A percentile compares a stretch with the other conserved stretches of the same genome.
These are phyloP conservation scores for Septoria linicola DNA, from an alignment of 2,329 filamentous ascomycete genomes.

Conservation along the genomic window DNA sequence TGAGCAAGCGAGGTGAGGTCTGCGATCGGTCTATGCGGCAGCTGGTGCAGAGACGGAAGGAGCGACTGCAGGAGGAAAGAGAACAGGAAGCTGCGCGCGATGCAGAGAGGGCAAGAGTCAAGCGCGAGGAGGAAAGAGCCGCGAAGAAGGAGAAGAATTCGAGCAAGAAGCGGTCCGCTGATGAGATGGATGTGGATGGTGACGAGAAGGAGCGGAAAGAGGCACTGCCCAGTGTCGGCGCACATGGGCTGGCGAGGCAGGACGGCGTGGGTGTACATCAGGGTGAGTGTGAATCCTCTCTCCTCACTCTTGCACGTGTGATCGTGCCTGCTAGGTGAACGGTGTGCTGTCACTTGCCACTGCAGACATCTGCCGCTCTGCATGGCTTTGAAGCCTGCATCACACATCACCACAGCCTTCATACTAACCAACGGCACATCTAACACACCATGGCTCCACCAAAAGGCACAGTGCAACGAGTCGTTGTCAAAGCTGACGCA, in stretches of 20 bases:
- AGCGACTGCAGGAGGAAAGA: conserved; percentile 55
- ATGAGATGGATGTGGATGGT: conserved; percentile 44
- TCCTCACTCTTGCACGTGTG: neutral
- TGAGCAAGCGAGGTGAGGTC: conserved; percentile 57
- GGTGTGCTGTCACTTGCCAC: neutral
- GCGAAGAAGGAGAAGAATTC: conserved; percentile 32
- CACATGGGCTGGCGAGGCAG: conserved; percentile 63
- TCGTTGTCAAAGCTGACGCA: neutral
- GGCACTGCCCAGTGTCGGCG: conserved; percentile 62
- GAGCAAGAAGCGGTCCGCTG: conserved; percentile 33
- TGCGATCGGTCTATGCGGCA: conserved; percentile 74
- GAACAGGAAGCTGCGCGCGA: conserved; percentile 51
- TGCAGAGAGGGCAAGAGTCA: conserved; percentile 42
- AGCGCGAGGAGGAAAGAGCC: conserved; percentile 34
- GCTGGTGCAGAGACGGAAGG: conserved; percentile 64
- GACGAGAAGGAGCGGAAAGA: conserved; percentile 70
- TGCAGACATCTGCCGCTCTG: too few relatives aligned
- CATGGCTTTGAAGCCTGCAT: too few relatives aligned
- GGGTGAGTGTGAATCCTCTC: conserved; percentile 44
- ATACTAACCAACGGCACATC: too few relatives aligned
- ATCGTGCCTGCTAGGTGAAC: neutral
- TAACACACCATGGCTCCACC: too few relatives aligned
- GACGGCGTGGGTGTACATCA: conserved; percentile 62
- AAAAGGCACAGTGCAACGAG: neutral
- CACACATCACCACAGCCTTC: too few relatives aligned